phyloP scores from a whole-genome alignment of 768 basidiomycete genomes.

The Lentinula edodes region DNA sequence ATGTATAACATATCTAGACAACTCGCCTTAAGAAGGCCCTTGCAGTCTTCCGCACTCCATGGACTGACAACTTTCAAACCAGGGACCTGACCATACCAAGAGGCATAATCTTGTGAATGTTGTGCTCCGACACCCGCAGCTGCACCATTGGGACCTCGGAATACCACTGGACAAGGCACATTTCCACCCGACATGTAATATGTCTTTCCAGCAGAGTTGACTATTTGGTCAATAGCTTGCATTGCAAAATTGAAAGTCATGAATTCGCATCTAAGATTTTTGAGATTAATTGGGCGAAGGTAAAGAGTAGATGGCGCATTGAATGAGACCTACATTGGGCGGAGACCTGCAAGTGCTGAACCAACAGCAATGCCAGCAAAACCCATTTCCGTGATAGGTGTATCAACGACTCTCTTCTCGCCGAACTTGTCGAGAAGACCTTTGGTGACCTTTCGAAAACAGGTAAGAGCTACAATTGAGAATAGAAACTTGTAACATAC shows the following conservation, averaged over 20 bases:
- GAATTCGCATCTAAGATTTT: conserved; percentile 79
- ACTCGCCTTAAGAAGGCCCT: conserved; percentile 88
- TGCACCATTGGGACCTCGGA: conserved; percentile 99
- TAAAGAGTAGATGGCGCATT: background rate
- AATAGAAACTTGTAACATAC: conserved; percentile 29
- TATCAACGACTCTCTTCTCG: conserved; percentile 97
- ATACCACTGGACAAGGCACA: conserved; percentile 96
- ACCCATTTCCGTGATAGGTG: conserved; percentile 97
- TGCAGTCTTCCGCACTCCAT: conserved; percentile 99
- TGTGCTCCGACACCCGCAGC: conserved; percentile 96
- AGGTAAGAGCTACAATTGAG: background rate
- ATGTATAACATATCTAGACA: conserved; percentile 3
- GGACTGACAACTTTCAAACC: conserved; percentile 98
- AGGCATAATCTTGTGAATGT: conserved; percentile 96
- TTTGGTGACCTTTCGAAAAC: conserved; percentile 76
- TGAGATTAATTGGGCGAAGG: background rate
- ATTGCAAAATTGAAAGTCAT: conserved; percentile 99
- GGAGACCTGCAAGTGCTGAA: conserved; percentile 88
- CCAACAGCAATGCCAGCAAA: conserved; percentile 97
- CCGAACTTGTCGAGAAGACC: conserved; percentile 99
- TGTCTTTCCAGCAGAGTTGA: conserved; percentile 99
- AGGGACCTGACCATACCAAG: conserved; percentile 91
- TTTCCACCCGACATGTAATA: conserved; percentile 99
- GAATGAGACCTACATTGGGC: conserved; percentile 68
- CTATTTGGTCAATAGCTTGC: conserved; percentile 99